phyloP scores from a whole-genome alignment of 2,329 filamentous ascomycete genomes.

The Diaporthe destruens region DNA sequence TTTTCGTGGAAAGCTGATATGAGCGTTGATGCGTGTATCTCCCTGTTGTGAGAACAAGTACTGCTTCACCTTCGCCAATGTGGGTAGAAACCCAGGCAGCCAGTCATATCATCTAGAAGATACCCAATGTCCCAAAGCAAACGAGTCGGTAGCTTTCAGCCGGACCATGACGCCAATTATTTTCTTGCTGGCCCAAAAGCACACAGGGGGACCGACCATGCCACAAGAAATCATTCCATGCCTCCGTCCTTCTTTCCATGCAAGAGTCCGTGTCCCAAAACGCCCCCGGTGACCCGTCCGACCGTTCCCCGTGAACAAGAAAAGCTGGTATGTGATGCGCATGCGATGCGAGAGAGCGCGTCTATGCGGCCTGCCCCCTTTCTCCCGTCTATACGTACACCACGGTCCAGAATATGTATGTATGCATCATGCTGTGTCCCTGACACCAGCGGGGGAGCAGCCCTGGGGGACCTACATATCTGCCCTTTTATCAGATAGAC shows the following conservation, averaged over 20 bases:
- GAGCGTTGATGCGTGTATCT: no score
- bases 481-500: neutral
- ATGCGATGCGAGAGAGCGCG: neutral
- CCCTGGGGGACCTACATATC: neutral
- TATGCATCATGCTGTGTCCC: conserved; percentile 40
- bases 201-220: neutral
- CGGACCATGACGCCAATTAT: neutral
- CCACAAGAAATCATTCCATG: conserved; percentile 20
- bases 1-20: neutral
- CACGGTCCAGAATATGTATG: neutral
- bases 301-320: conserved; percentile 3
- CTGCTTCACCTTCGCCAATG: neutral
- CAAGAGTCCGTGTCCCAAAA: conserved; percentile 29
- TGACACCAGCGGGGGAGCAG: conserved; percentile 9
- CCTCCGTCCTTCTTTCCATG: conserved; percentile 33
- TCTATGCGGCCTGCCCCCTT: conserved; percentile 23
- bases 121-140: neutral
- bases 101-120: neutral
- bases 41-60: neutral
- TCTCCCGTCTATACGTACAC: conserved; percentile 22
- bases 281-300: conserved; percentile 34
- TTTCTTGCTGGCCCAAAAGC: no score
- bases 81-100: neutral
- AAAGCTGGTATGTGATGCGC: conserved; percentile 19
- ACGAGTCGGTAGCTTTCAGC: neutral